Evolutionary conservation across 768 basidiomycete genomes (phyloP).

Genomic region (Boletus reticulatus): DNA sequence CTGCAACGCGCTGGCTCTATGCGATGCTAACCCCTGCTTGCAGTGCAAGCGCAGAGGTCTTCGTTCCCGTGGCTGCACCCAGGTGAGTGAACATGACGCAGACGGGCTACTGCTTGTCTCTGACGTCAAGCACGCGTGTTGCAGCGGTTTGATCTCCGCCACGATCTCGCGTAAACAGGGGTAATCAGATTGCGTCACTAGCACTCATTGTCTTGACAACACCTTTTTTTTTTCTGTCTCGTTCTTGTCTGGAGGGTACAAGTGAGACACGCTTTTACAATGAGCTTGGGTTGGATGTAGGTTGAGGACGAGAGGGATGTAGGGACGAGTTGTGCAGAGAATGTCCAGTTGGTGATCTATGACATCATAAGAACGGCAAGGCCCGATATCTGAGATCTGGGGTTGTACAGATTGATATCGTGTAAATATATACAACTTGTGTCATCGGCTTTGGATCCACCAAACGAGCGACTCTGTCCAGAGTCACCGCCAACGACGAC

Average conservation of each 20-base stretch:
- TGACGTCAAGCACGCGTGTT: slow-evolving; percentile 28
- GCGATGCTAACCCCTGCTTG: slow-evolving; percentile 16
- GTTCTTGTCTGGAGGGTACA: not conserved
- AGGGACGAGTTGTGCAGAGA: not conserved
- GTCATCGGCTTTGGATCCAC: slow-evolving; percentile 32
- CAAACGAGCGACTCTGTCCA: slow-evolving; percentile 15
- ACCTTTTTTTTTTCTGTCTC: slow-evolving; percentile 10
- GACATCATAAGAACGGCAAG: slow-evolving; percentile 31
- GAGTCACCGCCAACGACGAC: slow-evolving; percentile 14
- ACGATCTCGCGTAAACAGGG: slow-evolving; percentile 48
- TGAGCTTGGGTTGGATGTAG: not conserved
- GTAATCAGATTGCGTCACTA: slow-evolving; percentile 29
- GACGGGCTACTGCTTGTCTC: slow-evolving; percentile 5
- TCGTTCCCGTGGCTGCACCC: slow-evolving; percentile 81
- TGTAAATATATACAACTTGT: slow-evolving; percentile 40
- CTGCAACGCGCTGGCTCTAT: slow-evolving; percentile 5
- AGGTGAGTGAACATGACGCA: slow-evolving; percentile 52
- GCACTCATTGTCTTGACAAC: slow-evolving; percentile 31
- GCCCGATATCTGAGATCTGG: slow-evolving; percentile 36
- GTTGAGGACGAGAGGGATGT: not conserved
- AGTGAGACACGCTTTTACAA: no score
- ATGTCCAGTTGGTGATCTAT: slow-evolving; percentile 4
- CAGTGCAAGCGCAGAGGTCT: slow-evolving; percentile 82
- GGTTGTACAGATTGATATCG: slow-evolving; percentile 24
- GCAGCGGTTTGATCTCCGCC: slow-evolving; percentile 60